phyloP scores from a whole-genome alignment of 495 filamentous ascomycete genomes.

The Thermochaetoides thermophila region DNA sequence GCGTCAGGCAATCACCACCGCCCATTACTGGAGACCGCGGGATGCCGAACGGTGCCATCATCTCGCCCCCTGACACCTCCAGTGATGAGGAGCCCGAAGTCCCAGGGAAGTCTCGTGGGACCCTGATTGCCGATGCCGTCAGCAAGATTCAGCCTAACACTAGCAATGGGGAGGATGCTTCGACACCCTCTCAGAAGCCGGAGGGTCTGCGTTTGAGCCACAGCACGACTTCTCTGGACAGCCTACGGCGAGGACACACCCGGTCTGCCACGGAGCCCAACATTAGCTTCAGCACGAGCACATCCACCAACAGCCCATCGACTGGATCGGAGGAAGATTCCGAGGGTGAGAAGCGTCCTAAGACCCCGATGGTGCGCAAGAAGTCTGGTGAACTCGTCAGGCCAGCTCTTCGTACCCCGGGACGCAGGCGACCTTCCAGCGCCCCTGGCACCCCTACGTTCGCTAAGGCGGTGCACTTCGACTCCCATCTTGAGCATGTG shows the following conservation, averaged over 20 bases:
- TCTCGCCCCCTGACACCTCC: slow-evolving; percentile 77
- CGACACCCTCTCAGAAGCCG: neutral
- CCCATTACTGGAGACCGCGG: slow-evolving; percentile 48
- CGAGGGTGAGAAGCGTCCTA: slow-evolving; percentile 46
- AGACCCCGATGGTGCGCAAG: slow-evolving; percentile 85
- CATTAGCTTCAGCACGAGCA: slow-evolving; percentile 34
- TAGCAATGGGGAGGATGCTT: neutral
- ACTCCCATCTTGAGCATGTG: slow-evolving; percentile 85
- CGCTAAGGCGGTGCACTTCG: slow-evolving; percentile 90
- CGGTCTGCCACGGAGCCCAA: slow-evolving; percentile 71
- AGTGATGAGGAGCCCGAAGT: slow-evolving; percentile 68
- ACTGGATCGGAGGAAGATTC: slow-evolving; percentile 48
- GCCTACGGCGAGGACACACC: slow-evolving; percentile 40
- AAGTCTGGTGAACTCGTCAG: slow-evolving; percentile 96
- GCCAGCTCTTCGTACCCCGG: slow-evolving; percentile 70
- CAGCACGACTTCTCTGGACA: slow-evolving; percentile 21
- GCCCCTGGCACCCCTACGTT: slow-evolving; percentile 97
- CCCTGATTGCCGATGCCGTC: slow-evolving; percentile 61
- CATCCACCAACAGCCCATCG: slow-evolving; percentile 38
- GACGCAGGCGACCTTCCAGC: slow-evolving; percentile 70
- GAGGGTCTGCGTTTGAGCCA: slow-evolving; percentile 23
- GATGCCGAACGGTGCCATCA: slow-evolving; percentile 67
- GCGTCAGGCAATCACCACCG: slow-evolving; percentile 64
- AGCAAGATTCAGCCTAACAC: slow-evolving; percentile 39
- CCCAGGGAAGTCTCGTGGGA: slow-evolving; percentile 33